Evolutionary conservation across 1,284 basidiomycete species (phyloP), one percentile per base, ranked within the genome.

Genomic region (Golubevia pallescens): DNA sequence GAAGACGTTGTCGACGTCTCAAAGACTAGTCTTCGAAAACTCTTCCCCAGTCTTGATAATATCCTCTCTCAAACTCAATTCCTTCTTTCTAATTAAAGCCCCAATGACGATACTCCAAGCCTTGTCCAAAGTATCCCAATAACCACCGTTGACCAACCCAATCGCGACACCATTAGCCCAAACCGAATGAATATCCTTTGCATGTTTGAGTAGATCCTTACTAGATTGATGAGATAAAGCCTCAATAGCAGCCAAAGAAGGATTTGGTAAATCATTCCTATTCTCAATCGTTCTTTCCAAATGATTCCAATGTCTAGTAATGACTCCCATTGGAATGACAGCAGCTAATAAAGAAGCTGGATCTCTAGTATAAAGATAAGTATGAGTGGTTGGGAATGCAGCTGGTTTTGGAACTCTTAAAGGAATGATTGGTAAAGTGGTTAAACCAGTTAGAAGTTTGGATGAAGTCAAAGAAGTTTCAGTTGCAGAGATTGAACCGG

Each of bases 111-210:
- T 53, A 57, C 63, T 64, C 73, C 73, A 74, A 1, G 70, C 68
- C 1, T 69, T 65, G 58, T 72, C 67, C 16, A 74, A 60, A 55
- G 63, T 60, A 8, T 57, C 51, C 73, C 73, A 74, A 38, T 69
- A 74, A 53, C 55, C 59, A 28, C 57, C 61, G 19, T 68, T 63
- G 55, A 67, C 52, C 61, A 74, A 67, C 58, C 73, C 73, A n/a
- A 74, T 42, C 5, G 73, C 73, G 1, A 65, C 70, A 34, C 70
- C 73, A 67, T 72, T 74, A 55, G 69, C 70, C 73, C 73, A 74
- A 21, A 70, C 67, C 1, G 63, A 60, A 38, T 74, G 73, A 63
- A 74, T 68, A 20, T 52, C 55, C 48, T 68, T 63, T 16, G 70
- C 62, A n/a, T 51, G 16, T 7, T 66, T 67, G 53, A 74, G 68